Base-by-base conservation (phyloP, 257 asterid genomes). In the Solanum etuberosum region DNA sequence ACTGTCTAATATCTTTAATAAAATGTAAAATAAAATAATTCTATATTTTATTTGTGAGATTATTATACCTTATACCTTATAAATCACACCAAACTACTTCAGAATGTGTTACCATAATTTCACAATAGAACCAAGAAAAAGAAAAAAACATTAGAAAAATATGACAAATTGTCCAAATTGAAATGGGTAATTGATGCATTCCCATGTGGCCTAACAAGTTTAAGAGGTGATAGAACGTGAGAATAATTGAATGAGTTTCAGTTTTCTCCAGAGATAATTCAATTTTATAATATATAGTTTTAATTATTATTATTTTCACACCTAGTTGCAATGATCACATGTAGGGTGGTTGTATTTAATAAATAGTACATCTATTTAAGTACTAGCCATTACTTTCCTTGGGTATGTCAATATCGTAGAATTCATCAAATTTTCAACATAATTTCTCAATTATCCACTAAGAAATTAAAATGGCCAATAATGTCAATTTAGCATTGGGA, bases 231-330 rank as follows among this genome's bases (percentile, higher is more conserved):
- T 32, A 83, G 37, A 84, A 84, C 87, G 29, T 84, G 87, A 77
- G 87, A 63, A 84, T 84, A 84, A 84, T 84, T 84, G 86, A 84
- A 63, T 84, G 77, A 83, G 73, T 31, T 38, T 16, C 43, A 29
- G 59, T 46, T 59, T 84, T 63, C 78, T 59, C 29, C 38, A 61
- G 78, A 13, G 40, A 84, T 84, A 84, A 84, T 27, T 84, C 3
- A 84, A 59, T 59, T 84, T 25, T 63, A 61, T 83, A 83, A 34
- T 25, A 61, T 35, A 65, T 25, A 5, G 31, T 29, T 14, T 35
- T 65, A 2, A 2, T 84, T 83, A 23, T 37, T 84, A 51, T 15
- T 2, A 42, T 48, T 15, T 38, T 3, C 63, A 16, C 40, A 29
- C 38, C 27, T 15, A 63, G 80, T 63, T 65, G 87, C 20, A 65